Percentiles rank a stretch among this genome's conserved stretches.
These are phyloP conservation scores for Phyllosticta capitalensis DNA, from an alignment of 2,329 filamentous ascomycete genomes.

Conservation along the genomic window DNA sequence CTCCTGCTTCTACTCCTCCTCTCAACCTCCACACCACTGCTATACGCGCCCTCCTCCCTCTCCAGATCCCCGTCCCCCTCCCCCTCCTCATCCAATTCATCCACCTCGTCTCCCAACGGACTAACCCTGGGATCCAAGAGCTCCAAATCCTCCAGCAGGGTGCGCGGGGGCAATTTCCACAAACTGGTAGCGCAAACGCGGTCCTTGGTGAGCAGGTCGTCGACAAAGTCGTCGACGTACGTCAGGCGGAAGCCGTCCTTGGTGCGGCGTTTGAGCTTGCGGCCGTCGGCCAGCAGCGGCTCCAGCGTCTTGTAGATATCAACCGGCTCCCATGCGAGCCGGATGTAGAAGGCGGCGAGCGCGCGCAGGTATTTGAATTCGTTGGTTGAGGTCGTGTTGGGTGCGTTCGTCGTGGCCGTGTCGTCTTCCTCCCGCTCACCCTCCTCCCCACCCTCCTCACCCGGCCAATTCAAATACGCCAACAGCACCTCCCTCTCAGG, in stretches of 20 bases:
- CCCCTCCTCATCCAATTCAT: constrained; percentile 57
- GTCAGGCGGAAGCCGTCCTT: constrained; percentile 68
- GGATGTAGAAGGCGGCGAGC: constrained; percentile 85
- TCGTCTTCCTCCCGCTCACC: constrained; percentile 18
- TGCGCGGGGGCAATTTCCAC: constrained; percentile 79
- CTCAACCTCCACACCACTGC: constrained; percentile 1
- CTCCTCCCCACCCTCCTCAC: constrained; percentile 47
- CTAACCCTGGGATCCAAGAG: constrained; percentile 77
- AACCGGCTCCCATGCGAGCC: constrained; percentile 72
- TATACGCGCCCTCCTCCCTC: not conserved
- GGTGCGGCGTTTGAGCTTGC: constrained; percentile 72
- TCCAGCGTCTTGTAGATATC: constrained; percentile 75
- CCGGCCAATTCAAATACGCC: constrained; percentile 70
- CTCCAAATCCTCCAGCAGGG: constrained; percentile 80
- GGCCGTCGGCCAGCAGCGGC: constrained; percentile 67
- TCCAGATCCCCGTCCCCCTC: constrained; percentile 23
- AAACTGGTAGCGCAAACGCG: constrained; percentile 84
- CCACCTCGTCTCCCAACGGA: constrained; percentile 65
- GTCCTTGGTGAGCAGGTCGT: constrained; percentile 81
- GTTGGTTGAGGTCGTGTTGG: constrained; percentile 20
- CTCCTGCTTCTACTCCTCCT: not conserved
- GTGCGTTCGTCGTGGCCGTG: constrained; percentile 10
- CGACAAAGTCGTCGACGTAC: constrained; percentile 84
- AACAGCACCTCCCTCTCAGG: constrained; percentile 69
- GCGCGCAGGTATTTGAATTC: constrained; percentile 73